Percentiles rank a stretch among this genome's conserved stretches.
These are phyloP conservation scores for Apiospora rasikravindrae DNA, from an alignment of 2,329 filamentous ascomycete species.

Conservation along the genomic window DNA sequence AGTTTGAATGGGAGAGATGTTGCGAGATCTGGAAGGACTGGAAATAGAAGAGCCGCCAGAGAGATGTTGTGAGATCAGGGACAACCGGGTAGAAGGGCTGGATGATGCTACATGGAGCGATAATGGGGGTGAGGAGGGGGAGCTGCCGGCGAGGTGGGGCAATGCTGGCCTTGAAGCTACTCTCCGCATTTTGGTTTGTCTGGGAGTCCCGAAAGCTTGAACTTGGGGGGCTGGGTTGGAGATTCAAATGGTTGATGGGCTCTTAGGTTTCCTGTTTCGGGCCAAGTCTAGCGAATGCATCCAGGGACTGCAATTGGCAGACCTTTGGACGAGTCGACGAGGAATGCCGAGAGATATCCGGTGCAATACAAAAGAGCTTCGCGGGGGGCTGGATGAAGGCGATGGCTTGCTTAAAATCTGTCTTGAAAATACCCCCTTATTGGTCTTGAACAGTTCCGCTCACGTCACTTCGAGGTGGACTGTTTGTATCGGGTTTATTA, in stretches of 20 bases:
- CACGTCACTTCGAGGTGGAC: background rate
- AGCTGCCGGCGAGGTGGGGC: slow-evolving; percentile 24
- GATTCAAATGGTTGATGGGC: background rate
- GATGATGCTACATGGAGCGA: slow-evolving; percentile 3
- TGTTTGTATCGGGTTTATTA: background rate
- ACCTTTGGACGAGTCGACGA: background rate
- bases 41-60: slow-evolving; percentile 26
- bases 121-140: slow-evolving; percentile 21
- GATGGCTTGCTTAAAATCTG: background rate
- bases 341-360: slow-evolving; percentile 7
- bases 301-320: background rate
- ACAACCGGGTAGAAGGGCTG: slow-evolving; percentile 12
- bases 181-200: slow-evolving; percentile 22
- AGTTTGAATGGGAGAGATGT: slow-evolving; percentile 34
- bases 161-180: slow-evolving; percentile 21
- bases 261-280: slow-evolving; percentile 11
- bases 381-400: background rate
- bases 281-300: background rate
- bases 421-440: background rate
- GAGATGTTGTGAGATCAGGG: slow-evolving; percentile 36
- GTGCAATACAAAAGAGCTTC: background rate
- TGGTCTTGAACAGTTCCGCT: background rate
- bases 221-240: background rate
- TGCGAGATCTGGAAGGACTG: slow-evolving; percentile 31
- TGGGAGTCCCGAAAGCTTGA: background rate